Evolutionary conservation across 768 basidiomycete genomes (phyloP).

Genomic region (Termitomyces heimii): DNA sequence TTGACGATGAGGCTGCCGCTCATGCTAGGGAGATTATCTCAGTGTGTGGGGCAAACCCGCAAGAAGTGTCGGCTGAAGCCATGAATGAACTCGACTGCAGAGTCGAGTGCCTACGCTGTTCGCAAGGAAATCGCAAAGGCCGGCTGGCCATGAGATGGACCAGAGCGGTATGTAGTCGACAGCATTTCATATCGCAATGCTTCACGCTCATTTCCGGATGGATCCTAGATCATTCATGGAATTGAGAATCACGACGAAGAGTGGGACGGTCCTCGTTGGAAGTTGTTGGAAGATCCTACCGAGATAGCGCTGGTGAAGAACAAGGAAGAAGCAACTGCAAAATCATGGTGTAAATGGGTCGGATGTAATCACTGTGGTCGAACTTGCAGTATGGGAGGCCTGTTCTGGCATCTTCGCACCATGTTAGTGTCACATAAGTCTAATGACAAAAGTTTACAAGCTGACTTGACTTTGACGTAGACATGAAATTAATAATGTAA

Average conservation of each 20-base stretch:
- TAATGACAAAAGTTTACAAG: neutral
- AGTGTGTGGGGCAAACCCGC: constrained; percentile 22
- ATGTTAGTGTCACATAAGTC: neutral
- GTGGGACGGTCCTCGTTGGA: neutral
- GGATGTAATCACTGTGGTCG: neutral
- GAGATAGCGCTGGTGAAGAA: neutral
- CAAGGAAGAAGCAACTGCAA: neutral
- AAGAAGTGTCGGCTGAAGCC: constrained; percentile 9
- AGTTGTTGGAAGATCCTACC: neutral
- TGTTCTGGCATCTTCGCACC: neutral
- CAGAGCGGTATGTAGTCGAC: constrained; percentile 19
- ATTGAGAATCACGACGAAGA: neutral
- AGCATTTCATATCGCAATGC: neutral
- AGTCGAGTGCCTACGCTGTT: constrained; percentile 25
- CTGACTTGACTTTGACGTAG: neutral
- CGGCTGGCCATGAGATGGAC: constrained; percentile 26
- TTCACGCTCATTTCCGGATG: neutral
- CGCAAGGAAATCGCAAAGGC: constrained; percentile 6
- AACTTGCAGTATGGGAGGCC: neutral
- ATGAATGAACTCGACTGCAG: constrained; percentile 22
- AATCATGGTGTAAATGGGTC: neutral
- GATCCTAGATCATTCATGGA: neutral
- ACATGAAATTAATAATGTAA: neutral
- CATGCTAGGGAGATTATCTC: constrained; percentile 18
- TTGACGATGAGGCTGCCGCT: constrained; percentile 21